Percentiles rank a stretch among this genome's conserved stretches.
Evolutionary conservation across 176 grass and related monocot species (phyloP).

Genomic region (Eremochloa ophiuroides): DNA sequence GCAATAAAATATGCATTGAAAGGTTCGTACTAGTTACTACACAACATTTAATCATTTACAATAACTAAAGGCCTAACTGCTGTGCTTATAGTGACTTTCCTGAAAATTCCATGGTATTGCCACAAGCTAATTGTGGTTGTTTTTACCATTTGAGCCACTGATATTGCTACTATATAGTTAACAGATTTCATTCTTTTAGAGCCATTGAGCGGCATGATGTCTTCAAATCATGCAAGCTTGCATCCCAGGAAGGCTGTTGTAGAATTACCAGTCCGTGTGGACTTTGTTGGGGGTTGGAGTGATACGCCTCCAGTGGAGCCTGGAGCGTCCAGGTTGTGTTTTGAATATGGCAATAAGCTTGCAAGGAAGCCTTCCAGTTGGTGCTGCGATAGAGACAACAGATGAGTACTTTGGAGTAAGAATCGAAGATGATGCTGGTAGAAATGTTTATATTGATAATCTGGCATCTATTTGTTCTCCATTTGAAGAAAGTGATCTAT

Average conservation of each 20-base stretch:
- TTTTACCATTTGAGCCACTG: neutral
- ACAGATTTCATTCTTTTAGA: constrained; percentile 26
- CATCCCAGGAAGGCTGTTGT: constrained; percentile 48
- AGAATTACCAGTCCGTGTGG: constrained; percentile 81
- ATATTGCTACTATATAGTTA: neutral
- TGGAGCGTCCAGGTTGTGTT: constrained; percentile 93
- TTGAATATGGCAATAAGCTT: constrained; percentile 93
- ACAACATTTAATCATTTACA: neutral
- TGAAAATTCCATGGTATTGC: neutral
- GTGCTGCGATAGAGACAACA: constrained; percentile 54
- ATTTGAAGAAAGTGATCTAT: constrained; percentile 56
- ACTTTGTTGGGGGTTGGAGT: constrained; percentile 97
- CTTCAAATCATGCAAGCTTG: constrained; percentile 37
- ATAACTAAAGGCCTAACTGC: neutral
- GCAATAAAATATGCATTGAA: constrained; percentile 69
- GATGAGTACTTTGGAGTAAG: constrained; percentile 42
- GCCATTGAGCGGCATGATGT: neutral
- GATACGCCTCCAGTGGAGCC: constrained; percentile 97
- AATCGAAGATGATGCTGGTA: constrained; percentile 65
- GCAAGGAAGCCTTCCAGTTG: constrained; percentile 71
- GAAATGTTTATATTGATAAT: constrained; percentile 51
- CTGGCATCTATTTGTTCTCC: constrained; percentile 51
- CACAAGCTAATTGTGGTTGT: neutral
- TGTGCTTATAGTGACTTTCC: neutral
- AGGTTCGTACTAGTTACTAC: constrained; percentile 43